Evolutionary conservation across 148 eudicot species (phyloP).

Genomic region (Chenopodium berlandieri): DNA sequence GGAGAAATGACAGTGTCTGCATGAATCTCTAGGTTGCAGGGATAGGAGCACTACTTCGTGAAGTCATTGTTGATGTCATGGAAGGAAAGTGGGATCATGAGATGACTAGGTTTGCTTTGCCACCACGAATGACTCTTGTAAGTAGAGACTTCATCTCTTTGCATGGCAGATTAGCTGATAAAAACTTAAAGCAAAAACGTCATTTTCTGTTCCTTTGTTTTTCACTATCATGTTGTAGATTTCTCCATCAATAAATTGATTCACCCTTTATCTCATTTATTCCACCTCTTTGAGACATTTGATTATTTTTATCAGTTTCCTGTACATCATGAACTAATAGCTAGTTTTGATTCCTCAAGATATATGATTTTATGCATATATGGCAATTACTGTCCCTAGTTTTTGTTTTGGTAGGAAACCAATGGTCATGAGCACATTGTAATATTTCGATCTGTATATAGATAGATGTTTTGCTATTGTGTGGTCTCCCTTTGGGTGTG

Average conservation of each 20-base stretch:
- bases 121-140: constrained; percentile 90
- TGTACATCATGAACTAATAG: neutral
- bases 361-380: neutral
- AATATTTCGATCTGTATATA: neutral
- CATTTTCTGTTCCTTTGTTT: neutral
- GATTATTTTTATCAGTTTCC: neutral
- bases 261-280: neutral
- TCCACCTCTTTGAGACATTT: constrained; percentile 1
- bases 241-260: neutral
- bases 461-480: neutral
- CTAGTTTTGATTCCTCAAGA: neutral
- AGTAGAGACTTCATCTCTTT: constrained; percentile 26
- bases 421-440: neutral
- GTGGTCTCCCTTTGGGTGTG: neutral
- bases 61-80: constrained; percentile 59
- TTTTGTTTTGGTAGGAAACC: neutral
- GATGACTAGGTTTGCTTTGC: constrained; percentile 73
- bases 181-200: neutral
- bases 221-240: neutral
- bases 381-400: neutral
- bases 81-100: constrained; percentile 93
- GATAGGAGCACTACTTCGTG: constrained; percentile 47
- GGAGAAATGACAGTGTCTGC: constrained; percentile 4
- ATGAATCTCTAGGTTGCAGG: constrained; percentile 51
- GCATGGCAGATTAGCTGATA: neutral